Evolutionary conservation across 2,329 filamentous ascomycete species (phyloP), one percentile per base, ranked within the genome.

Genomic region (Trichoderma arundinaceum): DNA sequence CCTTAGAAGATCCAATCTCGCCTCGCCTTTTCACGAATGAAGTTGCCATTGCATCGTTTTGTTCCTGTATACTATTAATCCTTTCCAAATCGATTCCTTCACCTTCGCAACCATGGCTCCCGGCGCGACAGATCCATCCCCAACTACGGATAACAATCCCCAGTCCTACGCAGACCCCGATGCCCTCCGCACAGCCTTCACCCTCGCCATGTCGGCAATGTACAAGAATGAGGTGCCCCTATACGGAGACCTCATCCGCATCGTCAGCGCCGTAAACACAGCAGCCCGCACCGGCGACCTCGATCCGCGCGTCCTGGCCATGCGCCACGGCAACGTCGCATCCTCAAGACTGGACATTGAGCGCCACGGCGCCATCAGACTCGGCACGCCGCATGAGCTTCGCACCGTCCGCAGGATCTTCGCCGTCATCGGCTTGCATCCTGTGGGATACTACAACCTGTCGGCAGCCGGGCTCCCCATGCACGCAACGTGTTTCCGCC

Each of bases 401-500:
- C 71, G 71, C n/a, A 79, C 74, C 1, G 76, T 83, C 48, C 67
- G 75, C 3, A 77, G 81, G 22, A 72, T 84, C 56, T 83, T 84
- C 66, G 74, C 75, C 1, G 62, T 83, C 7, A 72, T 84, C 58
- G 81, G 78, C 2, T 80, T 84, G 78, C 70, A 78, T 33, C 78
- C 83, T 0, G 82, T 84, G 1, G 82, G 81, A 3, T 84, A 84
- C 69, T 84, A 84, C 69, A 81, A 85, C 62, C 74, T 84, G 2
- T 76, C 76, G 0, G 68, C 77, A 0, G 81, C 78, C 12, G 78
- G 79, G 0, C 73, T 85, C 35, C 83, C 82, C 0, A 77, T 84
- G 74, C 81, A 84, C 66, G 82, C 81, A 1, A 85, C 82, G 0
- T 79, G 77, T 10, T 85, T 85, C 69, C 77, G 83, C 3, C 81